Evolutionary conservation across 2,329 filamentous ascomycete genomes (phyloP), one percentile per base, ranked within the genome.

Genomic region (Phaeophleospora eucalypticola): DNA sequence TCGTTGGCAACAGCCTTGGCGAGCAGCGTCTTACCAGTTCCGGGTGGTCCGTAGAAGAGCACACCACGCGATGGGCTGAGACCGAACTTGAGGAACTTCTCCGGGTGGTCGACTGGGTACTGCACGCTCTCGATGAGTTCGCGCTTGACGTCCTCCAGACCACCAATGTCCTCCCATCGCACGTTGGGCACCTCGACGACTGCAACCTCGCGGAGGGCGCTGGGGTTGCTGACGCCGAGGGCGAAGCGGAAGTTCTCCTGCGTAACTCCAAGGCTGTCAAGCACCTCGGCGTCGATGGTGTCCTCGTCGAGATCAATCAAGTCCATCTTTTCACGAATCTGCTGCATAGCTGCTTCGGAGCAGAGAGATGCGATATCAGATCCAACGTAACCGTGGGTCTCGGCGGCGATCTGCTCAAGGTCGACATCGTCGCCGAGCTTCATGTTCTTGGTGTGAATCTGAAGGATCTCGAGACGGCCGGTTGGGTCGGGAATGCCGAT

Each of bases 391-490:
- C 93, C 93, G 77, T 98, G 93, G 38, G 93, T 98, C 78, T 98
- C 93, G 21, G 93, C 83, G 45, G 93, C 93, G 65, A 98, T 96
- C 65, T 89, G 85, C 77, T 96, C 91, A 36, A 98, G 82, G 65
- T 98, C 93, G 52, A 98, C 93, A 62, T 97, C 93, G 48, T 97
- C 93, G 50, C 74, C 89, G 52, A 98, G 82, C 80, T 98, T 98
- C 93, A 98, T 98, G 82, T 98, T 98, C 86, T 98, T 98, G 72
- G 93, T 98, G 81, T 98, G 93, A 60, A 98, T 98, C 73, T 95
- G 89, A 52, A 98, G 84, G 66, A 98, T 97, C 80, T 98, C 93
- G 32, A 98, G 86, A 80, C 93, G 93, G 56, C 93, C 93, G 62
- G 91, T 97, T 42, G 93, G 93, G 75, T 97, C 93, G 44, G 93